Base-by-base conservation (phyloP, 2,329 filamentous ascomycete genomes). In the Fonsecaea monophora region DNA sequence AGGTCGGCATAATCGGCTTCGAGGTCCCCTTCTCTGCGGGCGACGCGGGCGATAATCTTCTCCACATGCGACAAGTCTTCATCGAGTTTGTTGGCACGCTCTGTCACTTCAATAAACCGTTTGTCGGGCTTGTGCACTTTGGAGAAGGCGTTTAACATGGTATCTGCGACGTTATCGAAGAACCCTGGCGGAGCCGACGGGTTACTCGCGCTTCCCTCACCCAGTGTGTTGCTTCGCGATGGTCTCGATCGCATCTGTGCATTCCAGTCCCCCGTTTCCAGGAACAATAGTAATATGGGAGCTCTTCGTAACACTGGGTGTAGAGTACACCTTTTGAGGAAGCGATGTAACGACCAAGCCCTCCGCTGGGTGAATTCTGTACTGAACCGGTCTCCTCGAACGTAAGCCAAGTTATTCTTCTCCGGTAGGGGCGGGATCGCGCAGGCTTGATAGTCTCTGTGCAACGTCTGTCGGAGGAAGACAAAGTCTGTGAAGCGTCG, bases 361-460 rank as follows among this genome's bases (percentile, higher is more conserved):
- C 95, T 89, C 38, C 95, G 89, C 54, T 88, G 85, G 38, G 93
- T 99, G 78, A 99, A 99, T 80, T 98, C 95, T 58, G 90, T 81
- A 8, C 94, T 93, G 79, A 99, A 99, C 70, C 95, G 90, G 82
- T 98, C 94, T 73, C 95, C 95, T 40, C 94, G 91, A 60, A 98
- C 95, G 77, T 98, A 98, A 76, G 97, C 93, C 92, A 99, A 97
- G 81, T 96, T 96, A 84, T 98, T 94, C 84, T 98, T 99, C 81
- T 98, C 95, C 61, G 95, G 95, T 62, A 99, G 84, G 55, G 95
- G 95, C 35, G 95, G 95, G 3, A 99, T 92, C 56, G 95, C 95
- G 79, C 91, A 92, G 81, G 92, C 92, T 67, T 93, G 92, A 75
- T 92, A 98, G 78, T 97, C 94, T 77, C 89, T 89, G 70, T 86